phyloP scores from a whole-genome alignment of 2,329 filamentous ascomycete species.

The Cyphellophora attinorum region DNA sequence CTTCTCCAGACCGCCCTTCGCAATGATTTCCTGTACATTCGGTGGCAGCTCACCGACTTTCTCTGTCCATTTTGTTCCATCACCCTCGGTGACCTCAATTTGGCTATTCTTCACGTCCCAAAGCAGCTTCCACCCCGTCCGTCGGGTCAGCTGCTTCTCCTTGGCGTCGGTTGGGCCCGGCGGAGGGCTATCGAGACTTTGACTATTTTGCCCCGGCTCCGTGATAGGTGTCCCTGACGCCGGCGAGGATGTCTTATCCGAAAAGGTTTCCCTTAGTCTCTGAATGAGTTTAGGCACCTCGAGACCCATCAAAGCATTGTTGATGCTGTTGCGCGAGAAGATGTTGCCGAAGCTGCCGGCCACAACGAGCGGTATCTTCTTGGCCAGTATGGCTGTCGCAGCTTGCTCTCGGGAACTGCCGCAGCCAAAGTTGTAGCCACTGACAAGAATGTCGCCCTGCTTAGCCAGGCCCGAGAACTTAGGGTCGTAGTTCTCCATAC shows the following conservation, averaged over 20 bases:
- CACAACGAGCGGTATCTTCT: constrained; percentile 69
- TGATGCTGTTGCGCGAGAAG: constrained; percentile 53
- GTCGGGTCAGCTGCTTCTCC: constrained; percentile 52
- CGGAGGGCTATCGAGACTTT: constrained; percentile 40
- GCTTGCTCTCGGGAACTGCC: constrained; percentile 77
- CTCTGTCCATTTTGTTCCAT: constrained; percentile 62
- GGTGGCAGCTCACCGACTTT: constrained; percentile 75
- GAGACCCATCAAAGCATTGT: constrained; percentile 29
- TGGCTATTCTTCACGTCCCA: constrained; percentile 71
- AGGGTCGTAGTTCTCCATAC: constrained; percentile 89
- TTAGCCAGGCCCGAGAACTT: constrained; percentile 56
- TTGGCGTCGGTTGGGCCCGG: constrained; percentile 32
- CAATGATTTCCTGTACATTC: constrained; percentile 81
- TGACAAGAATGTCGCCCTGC: constrained; percentile 69
- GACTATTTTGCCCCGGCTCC: constrained; percentile 33
- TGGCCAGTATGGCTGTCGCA: constrained; percentile 76
- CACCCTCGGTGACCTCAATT: constrained; percentile 62
- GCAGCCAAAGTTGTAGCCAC: constrained; percentile 82
- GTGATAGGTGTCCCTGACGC: constrained; percentile 28
- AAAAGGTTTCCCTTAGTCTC: constrained; percentile 25
- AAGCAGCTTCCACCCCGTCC: constrained; percentile 72
- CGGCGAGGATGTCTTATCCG: constrained; percentile 28
- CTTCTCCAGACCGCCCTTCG: constrained; percentile 65
- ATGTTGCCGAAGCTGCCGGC: constrained; percentile 77
- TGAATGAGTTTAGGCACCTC: constrained; percentile 27